phyloP scores from a whole-genome alignment of 352 stramenopile species.

The Pythium pyrilobum region DNA sequence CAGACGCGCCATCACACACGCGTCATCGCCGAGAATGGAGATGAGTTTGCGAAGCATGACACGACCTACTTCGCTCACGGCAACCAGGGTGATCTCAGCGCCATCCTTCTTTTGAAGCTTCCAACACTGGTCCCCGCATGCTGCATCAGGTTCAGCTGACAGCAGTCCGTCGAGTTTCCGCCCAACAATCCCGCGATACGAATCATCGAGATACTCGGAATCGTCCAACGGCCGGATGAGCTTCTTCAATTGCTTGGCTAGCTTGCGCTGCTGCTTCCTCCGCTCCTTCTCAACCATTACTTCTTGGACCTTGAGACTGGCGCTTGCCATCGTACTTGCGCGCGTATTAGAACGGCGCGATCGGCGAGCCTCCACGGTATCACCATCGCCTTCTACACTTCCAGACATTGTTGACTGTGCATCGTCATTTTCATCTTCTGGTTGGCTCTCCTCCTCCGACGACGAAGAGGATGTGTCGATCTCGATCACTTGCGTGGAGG shows the following conservation, averaged over 20 bases:
- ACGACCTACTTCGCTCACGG: constrained; percentile 31
- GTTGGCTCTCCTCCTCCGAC: constrained; percentile 2
- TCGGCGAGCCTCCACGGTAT: constrained; percentile 21
- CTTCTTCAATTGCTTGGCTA: constrained; percentile 30
- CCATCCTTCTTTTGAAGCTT: constrained; percentile 7
- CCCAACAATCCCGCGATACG: constrained; percentile 36
- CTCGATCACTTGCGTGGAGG: constrained; percentile 25
- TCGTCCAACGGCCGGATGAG: constrained; percentile 42
- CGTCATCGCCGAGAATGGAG: constrained; percentile 30
- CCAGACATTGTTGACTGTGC: constrained; percentile 12
- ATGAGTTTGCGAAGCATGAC: constrained; percentile 49
- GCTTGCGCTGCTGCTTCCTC: constrained; percentile 27
- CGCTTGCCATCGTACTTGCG: constrained; percentile 53
- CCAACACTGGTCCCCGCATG: constrained; percentile 41
- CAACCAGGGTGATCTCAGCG: too few species aligned
- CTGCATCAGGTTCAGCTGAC: constrained; percentile 10
- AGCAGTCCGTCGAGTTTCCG: constrained; percentile 16
- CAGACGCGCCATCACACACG: constrained; percentile 7
- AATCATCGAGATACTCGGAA: constrained; percentile 70
- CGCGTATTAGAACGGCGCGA: constrained; percentile 59
- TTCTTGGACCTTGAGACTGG: constrained; percentile 54
- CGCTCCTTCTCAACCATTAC: constrained; percentile 49
- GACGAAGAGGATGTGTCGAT: constrained; percentile 26
- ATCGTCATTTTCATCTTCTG: constrained; percentile 6
- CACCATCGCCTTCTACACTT: constrained; percentile 4